Evolutionary conservation across 139 green algal genomes (phyloP), one percentile per base, ranked within the genome.

Genomic region (Volvox reticuliferus): DNA sequence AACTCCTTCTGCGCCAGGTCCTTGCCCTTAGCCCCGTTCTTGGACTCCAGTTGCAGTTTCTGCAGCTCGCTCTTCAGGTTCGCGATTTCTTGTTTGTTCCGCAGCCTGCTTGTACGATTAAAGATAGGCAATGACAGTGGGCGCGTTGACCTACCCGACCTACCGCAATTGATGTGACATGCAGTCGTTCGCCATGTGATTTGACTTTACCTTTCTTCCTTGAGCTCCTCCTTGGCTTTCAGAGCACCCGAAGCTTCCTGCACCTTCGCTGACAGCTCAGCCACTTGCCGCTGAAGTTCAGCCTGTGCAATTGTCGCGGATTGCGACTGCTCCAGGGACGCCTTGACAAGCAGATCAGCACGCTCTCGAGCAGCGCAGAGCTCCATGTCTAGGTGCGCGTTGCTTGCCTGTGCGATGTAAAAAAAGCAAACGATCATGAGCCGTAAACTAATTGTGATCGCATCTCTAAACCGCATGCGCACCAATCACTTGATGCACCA

Each of bases 211-310:
- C 92, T 94, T n/a, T 96, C 94, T 65, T 98, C 96, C 68, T 93
- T 93, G 17, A 98, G 95, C 92, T 98, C 96, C 20, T 98, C 97
- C 63, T 96, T 96, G 9, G 96, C 95, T 67, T 95, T 95, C 1
- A 98, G 80, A 0, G 93, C 94, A 0, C 93, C 94, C 12, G 95
- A 95, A 2, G 97, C 97, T 80, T 96, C 91, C 6, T 92, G 92
- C 75, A 98, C 89, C 93, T 95, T 96, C 63, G 88, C 93, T 18
- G 96, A 92, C 81, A 97, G 88, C 28, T 93, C 93, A 0, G 94
- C 89, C 67, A 95, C 28, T 87, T 90, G 79, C 80, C 55, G 55
- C 85, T 93, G 85, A 28, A 94, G 77, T 28, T 92, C 88, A 1
- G 76, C 78, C 68, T 24, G 26, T 9, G 26, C 69, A 12, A 35